phyloP scores from a whole-genome alignment of 192 early-diverging fungal species.

The Geranomyces michiganensis region DNA sequence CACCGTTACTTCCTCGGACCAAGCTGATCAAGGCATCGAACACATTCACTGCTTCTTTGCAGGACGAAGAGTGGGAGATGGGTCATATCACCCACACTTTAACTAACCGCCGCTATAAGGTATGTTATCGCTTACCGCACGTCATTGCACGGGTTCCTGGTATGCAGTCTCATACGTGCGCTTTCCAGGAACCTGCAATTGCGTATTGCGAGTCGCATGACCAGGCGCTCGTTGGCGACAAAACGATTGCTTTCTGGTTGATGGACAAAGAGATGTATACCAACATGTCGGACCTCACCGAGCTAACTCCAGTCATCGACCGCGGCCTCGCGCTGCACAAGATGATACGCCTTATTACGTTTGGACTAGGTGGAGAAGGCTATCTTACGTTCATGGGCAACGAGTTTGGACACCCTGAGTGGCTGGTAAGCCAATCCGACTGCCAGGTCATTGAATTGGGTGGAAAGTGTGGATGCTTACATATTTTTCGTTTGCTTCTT shows the following conservation, averaged over 20 bases:
- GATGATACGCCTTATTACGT: constrained; percentile 90
- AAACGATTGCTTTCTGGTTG: constrained; percentile 97
- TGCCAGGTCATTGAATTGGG: too few relatives aligned
- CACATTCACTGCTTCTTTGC: not conserved
- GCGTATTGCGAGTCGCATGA: constrained; percentile 96
- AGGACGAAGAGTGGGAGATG: constrained; percentile 93
- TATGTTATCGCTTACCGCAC: constrained; percentile 27
- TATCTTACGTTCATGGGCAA: constrained; percentile 98
- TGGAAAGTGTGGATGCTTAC: too few relatives aligned
- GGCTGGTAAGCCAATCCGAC: constrained; percentile 72
- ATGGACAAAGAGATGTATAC: constrained; percentile 99
- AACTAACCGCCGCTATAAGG: constrained; percentile 86
- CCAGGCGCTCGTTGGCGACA: constrained; percentile 97
- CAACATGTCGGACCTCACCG: constrained; percentile 82
- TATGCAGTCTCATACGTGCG: constrained; percentile 2
- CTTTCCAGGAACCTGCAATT: constrained; percentile 86
- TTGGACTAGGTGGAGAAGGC: constrained; percentile 91
- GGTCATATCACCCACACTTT: constrained; percentile 82
- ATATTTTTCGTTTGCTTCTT: not conserved
- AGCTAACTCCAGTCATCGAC: constrained; percentile 88
- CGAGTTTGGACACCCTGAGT: constrained; percentile 99
- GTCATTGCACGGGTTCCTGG: not conserved
- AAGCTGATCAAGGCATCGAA: not conserved
- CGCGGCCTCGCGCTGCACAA: constrained; percentile 95
- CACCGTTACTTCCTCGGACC: not conserved